Evolutionary conservation across 2,329 filamentous ascomycete species (phyloP).

Genomic region (Trichoderma koningii): DNA sequence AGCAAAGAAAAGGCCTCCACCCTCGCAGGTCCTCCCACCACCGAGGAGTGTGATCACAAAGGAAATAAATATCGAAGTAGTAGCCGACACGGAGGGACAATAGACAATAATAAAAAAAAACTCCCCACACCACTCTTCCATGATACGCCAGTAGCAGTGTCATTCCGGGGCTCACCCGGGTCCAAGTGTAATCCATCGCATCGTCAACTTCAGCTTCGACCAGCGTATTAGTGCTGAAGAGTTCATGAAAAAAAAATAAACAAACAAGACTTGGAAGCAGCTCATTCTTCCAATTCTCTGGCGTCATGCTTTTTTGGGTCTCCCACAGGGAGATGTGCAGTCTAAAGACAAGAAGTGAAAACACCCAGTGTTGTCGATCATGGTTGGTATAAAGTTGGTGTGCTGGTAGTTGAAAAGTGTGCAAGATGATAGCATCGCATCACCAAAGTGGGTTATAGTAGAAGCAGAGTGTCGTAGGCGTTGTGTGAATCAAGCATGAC

Average conservation of each 20-base stretch:
- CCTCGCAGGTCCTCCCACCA: conserved; percentile 1
- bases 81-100: conserved; percentile 19
- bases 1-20: conserved; percentile 20
- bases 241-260: conserved; percentile 23
- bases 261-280: conserved; percentile 4
- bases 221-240: conserved; percentile 30
- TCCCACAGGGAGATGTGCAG: conserved; percentile 18
- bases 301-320: conserved; percentile 23
- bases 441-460: conserved; percentile 2
- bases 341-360: conserved; percentile 27
- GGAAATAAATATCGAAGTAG: conserved; percentile 9
- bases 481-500: conserved; percentile 12
- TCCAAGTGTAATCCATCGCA: conserved; percentile 26
- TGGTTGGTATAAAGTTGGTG: conserved; percentile 27
- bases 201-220: conserved; percentile 29
- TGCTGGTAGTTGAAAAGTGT: conserved; percentile 13
- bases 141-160: conserved; percentile 28
- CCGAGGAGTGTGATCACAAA: conserved; percentile 14
- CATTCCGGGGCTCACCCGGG: conserved; percentile 24
- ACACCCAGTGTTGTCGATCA: conserved; percentile 25
- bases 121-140: conserved; percentile 25
- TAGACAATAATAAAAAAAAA: conserved; percentile 24
- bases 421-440: conserved; percentile 5
- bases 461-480: conserved; percentile 24
- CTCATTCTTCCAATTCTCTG: conserved; percentile 8